Conservation (phyloP, 2,329 filamentous ascomycete genomes). For the Teratosphaeria gauchensis region DNA sequence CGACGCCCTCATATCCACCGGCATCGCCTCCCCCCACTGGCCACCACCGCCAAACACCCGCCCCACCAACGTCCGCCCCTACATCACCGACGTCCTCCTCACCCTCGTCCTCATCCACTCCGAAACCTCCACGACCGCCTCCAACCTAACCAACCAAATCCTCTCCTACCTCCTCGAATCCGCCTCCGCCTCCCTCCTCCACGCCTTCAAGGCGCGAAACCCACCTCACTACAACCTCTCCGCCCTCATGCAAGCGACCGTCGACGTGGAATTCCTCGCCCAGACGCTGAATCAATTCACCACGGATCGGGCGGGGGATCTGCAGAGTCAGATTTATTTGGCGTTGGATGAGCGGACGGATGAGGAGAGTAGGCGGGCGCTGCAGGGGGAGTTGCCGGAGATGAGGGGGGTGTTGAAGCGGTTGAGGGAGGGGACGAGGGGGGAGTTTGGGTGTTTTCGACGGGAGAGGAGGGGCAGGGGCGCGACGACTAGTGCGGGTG, state of each 20-base stretch:
- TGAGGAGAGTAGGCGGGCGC: conserved; percentile 65
- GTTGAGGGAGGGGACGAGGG: conserved; percentile 69
- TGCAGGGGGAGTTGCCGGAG: conserved; percentile 82
- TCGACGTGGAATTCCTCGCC: conserved; percentile 93
- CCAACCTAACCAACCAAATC: conserved; percentile 67
- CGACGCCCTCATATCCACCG: conserved; percentile 58
- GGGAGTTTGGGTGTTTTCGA: conserved; percentile 53
- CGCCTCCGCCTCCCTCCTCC: conserved; percentile 67
- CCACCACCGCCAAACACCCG: conserved; percentile 42
- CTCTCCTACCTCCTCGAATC: conserved; percentile 81
- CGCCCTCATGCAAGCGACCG: conserved; percentile 88
- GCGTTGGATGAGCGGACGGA: conserved; percentile 84
- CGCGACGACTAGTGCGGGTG: background rate
- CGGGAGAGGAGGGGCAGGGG: conserved; percentile 8
- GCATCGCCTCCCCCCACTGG: conserved; percentile 65
- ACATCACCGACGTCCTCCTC: conserved; percentile 81
- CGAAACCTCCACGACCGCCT: conserved; percentile 41
- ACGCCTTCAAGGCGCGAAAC: conserved; percentile 56
- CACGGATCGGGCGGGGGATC: conserved; percentile 67
- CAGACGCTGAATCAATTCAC: conserved; percentile 89
- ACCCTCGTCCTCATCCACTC: conserved; percentile 57
- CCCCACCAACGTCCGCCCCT: conserved; percentile 70
- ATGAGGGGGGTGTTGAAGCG: conserved; percentile 82
- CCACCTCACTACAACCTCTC: conserved; percentile 57
- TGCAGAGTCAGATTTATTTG: conserved; percentile 85